Base-by-base conservation (phyloP, 192 early-diverging fungal genomes). In the Entrophospora sp. region DNA sequence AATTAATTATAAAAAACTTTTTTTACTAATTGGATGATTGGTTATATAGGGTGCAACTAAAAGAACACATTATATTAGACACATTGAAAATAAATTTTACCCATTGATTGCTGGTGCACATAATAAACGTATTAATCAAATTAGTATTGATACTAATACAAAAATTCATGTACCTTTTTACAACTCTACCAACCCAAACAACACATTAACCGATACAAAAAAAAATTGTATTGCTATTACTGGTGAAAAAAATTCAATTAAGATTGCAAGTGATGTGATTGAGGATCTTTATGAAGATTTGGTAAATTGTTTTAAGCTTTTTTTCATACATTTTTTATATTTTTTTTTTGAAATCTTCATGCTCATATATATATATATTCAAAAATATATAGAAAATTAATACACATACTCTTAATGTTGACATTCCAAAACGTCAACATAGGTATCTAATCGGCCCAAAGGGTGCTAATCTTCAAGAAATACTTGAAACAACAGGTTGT, bases 361-460 rank as follows among this genome's bases (percentile, higher is more conserved):
- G n/a, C n/a, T n/a, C n/a, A n/a, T n/a, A n/a, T n/a, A n/a, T n/a
- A n/a, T n/a, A n/a, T n/a, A n/a, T n/a, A n/a, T n/a, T n/a, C n/a
- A n/a, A n/a, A n/a, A n/a, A n/a, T n/a, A n/a, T n/a, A n/a, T n/a
- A n/a, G n/a, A n/a, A n/a, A n/a, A 55, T 20, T 20, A 82, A 68
- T 31, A 87, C 89, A 44, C 75, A 83, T 32, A 85, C 81, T 13
- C 71, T 90, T 46, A 75, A 76, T 2, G 80, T 93, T 46, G 78
- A 79, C 43, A 79, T 97, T 43, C 87, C 90, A 46, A 96, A 97
- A 79, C 87, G 88, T 58, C 92, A 96, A 75, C 96, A 97, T 73
- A 88, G 86, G 40, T 97, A 93, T 74, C 77, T 99, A 25, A 79
- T 95, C 32, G 96, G 95, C 12, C 73, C 85, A 34, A 85, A 88